Evolutionary conservation across 2,329 filamentous ascomycete species (phyloP), one percentile per base, ranked within the genome.

Genomic region (Alternaria sp.): DNA sequence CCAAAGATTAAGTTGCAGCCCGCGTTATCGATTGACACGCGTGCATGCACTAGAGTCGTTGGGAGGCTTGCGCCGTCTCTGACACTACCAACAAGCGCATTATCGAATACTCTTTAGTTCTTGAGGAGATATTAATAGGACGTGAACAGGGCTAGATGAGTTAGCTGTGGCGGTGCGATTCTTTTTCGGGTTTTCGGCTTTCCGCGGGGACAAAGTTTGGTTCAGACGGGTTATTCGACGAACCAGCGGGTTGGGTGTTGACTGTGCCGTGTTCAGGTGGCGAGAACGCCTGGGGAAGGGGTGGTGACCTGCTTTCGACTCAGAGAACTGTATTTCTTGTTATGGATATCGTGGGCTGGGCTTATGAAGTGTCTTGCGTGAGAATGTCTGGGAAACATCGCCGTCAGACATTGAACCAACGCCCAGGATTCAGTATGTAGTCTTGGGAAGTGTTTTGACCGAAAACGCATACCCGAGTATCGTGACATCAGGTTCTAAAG

Each of bases 11-110:
- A 36, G 49, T 52, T 52, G 17, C 30, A 52, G 30, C 19, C 30
- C 28, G 49, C 49, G 30, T 40, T 52, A 40, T 52, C 49, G 30
- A 52, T 52, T 36, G 49, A 52, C 49, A 52, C 49, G 49, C 49
- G 23, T 52, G 49, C 49, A 52, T 52, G 36, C 9, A 52, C 49
- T 52, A 52, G 28, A 21, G 32, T 52, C 13, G 49, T 52, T 40
- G 30, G 49, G 19, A 52, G 13, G 19, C 21, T 40, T 52, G 49
- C 28, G 49, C 49, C 49, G 49, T 36, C 30, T 52, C 17, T 15
- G 1, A 36, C 28, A 52, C 49, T 40, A 36, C 36, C 9, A 15
- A 3, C 49, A 52, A 52, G 49, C 28, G 17, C 21, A 11, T 40
- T 17, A 40, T 25, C 13, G 8, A 52, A 19, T 6, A 3, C 49